Evolutionary conservation across 768 basidiomycete genomes (phyloP), one percentile per base, ranked within the genome.

Genomic region (Lactifluus echinatus): DNA sequence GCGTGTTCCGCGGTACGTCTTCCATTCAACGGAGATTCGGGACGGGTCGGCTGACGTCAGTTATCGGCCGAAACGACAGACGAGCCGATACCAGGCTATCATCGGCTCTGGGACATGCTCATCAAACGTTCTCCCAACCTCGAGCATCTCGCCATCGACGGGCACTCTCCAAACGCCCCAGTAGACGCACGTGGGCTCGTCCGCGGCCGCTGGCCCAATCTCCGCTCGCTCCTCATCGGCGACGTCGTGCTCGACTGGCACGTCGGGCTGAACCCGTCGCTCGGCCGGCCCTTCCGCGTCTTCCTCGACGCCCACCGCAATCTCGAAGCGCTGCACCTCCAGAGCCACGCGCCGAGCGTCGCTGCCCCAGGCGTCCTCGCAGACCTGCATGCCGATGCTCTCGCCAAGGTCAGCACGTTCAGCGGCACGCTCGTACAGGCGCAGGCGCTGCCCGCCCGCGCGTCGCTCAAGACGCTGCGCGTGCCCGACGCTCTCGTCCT

Each of bases 81-180:
- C 60, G 77, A 81, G 59, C 57, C 76, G 3, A 37, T 63, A 5
- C 63, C 81, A 2, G 72, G 77, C 23, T 79, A 75, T 54, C 73
- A 72, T 45, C 74, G 73, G 37, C 71, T 89, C 52, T 86, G 84
- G 83, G 76, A 81, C 59, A 87, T 90, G 87, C 75, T 89, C 46
- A 79, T 81, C 52, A 70, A 72, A 24, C 76, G 76, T 28, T 85
- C 82, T 63, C 84, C 83, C 1, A 74, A 84, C 62, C 76, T 90
- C 8, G 80, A 86, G 66, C 82, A 84, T 53, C 74, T 90, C 4
- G 68, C 73, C 43, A 75, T 89, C 29, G 73, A 81, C 21, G 80
- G 82, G 3, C 71, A 71, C 31, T 80, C 80, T 12, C 69, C 76
- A 1, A 71, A 79, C 12, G 66, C 69, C 26, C 80, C 83, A 17